A percentile compares a stretch with the other conserved stretches of the same genome.
Conservation (phyloP, 805 yeast genomes). For the Starmerella gropengiesseri region DNA sequence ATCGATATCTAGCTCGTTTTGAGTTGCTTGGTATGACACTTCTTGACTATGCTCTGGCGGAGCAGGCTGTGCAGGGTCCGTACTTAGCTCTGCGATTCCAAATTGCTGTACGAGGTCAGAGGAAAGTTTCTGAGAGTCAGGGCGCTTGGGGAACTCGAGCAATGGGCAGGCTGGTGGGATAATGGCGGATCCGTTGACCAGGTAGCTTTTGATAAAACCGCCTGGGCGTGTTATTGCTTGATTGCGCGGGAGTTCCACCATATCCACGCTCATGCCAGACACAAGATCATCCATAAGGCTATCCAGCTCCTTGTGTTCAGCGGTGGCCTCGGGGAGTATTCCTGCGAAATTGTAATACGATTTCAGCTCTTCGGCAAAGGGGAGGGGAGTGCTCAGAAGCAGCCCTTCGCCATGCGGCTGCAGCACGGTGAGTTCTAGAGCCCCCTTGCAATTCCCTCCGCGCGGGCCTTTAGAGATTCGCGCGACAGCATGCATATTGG, state of each 20-base stretch:
- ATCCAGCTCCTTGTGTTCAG: slow-evolving; percentile 10
- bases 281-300: slow-evolving; percentile 17
- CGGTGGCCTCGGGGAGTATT: slow-evolving; percentile 7
- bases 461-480: slow-evolving; percentile 16
- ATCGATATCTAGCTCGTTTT: slow-evolving; percentile 2
- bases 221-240: slow-evolving; percentile 6
- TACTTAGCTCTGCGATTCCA: slow-evolving; percentile 13
- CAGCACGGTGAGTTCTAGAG: slow-evolving; percentile 16
- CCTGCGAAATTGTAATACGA: slow-evolving; percentile 13
- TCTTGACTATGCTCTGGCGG: slow-evolving; percentile 3
- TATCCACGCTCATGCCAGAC: slow-evolving; percentile 7
- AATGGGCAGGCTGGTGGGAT: slow-evolving; percentile 1
- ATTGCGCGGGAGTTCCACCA: slow-evolving; percentile 4
- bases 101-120: background rate
- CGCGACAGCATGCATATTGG: slow-evolving; percentile 18
- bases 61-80: slow-evolving; percentile 3
- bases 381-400: slow-evolving; percentile 17
- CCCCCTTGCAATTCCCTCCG: slow-evolving; percentile 7
- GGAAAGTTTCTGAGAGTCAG: background rate
- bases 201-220: slow-evolving; percentile 1
- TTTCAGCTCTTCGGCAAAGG: slow-evolving; percentile 20
- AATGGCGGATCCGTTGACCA: slow-evolving; percentile 8
- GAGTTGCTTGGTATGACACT: slow-evolving; percentile 2
- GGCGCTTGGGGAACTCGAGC: background rate
- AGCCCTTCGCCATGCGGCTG: slow-evolving; percentile 13